Evolutionary conservation across 1,139 yeast genomes (phyloP).

Genomic region (Yamadazyma dushanensis): DNA sequence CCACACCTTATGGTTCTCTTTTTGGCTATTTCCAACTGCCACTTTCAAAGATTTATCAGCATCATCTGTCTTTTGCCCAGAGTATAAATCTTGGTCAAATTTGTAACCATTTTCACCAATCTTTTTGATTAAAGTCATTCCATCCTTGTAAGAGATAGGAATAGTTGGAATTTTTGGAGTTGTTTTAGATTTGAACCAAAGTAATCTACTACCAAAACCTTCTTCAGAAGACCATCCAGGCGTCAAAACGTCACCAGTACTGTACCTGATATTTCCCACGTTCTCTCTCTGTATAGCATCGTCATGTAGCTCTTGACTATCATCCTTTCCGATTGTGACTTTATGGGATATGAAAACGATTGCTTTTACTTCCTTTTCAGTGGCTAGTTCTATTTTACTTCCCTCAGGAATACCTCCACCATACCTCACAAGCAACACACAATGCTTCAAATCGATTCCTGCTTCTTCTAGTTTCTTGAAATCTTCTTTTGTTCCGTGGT

Average conservation of each 20-base stretch:
- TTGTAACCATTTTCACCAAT: slow-evolving; percentile 50
- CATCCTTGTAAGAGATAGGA: slow-evolving; percentile 77
- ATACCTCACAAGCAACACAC: slow-evolving; percentile 62
- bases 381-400: slow-evolving; percentile 37
- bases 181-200: slow-evolving; percentile 50
- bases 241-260: slow-evolving; percentile 76
- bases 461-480: slow-evolving; percentile 41
- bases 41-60: slow-evolving; percentile 29
- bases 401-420: slow-evolving; percentile 49
- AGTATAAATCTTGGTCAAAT: slow-evolving; percentile 26
- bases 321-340: slow-evolving; percentile 20
- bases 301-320: slow-evolving; percentile 38
- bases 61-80: slow-evolving; percentile 35
- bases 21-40: slow-evolving; percentile 47
- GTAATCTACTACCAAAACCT: slow-evolving; percentile 34
- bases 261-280: slow-evolving; percentile 63
- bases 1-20: slow-evolving; percentile 71
- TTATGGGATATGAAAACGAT: slow-evolving; percentile 36
- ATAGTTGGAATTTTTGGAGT: slow-evolving; percentile 74
- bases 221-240: slow-evolving; percentile 74
- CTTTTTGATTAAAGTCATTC: slow-evolving; percentile 46
- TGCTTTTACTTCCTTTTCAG: slow-evolving; percentile 32
- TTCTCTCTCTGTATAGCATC: slow-evolving; percentile 62
- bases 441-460: slow-evolving; percentile 34
- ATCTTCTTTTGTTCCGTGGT: slow-evolving; percentile 66